Evolutionary conservation across 495 filamentous ascomycete species (phyloP).

Genomic region (Penicillium paxilli): DNA sequence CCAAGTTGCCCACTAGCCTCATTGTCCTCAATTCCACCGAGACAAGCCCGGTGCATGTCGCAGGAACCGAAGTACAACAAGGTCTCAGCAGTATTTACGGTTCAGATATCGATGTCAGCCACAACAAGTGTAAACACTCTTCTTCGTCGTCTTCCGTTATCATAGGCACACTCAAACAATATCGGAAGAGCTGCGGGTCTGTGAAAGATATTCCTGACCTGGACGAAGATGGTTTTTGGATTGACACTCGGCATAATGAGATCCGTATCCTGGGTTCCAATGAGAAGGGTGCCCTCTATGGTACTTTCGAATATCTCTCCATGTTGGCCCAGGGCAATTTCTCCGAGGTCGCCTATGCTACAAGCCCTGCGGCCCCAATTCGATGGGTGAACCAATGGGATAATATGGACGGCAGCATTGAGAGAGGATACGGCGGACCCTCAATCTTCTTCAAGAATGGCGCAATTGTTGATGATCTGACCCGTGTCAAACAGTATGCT

Average conservation of each 20-base stretch:
- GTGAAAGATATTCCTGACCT: conserved; percentile 40
- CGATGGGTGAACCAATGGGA: conserved; percentile 77
- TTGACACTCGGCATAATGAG: conserved; percentile 42
- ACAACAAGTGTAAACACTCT: conserved; percentile 17
- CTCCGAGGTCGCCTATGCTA: conserved; percentile 49
- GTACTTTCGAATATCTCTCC: conserved; percentile 68
- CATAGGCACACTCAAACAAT: conserved; percentile 58
- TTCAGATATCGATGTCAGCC: conserved; percentile 35
- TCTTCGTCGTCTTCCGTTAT: conserved; percentile 41
- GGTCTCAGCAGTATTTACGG: conserved; percentile 58
- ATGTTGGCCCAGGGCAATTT: conserved; percentile 63
- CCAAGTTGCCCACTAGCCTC: conserved; percentile 47
- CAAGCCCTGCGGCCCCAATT: conserved; percentile 61
- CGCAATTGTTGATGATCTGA: conserved; percentile 53
- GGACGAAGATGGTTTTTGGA: conserved; percentile 64
- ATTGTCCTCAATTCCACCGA: conserved; percentile 53
- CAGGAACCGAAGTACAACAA: conserved; percentile 58
- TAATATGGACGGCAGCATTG: conserved; percentile 69
- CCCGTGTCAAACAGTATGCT: conserved; percentile 61
- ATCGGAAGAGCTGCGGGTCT: conserved; percentile 37
- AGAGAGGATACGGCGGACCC: conserved; percentile 66
- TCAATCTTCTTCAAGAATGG: conserved; percentile 70
- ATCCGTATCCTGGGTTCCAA: conserved; percentile 67
- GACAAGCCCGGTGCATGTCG: conserved; percentile 56
- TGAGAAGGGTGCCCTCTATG: conserved; percentile 68